A percentile compares a stretch with the other conserved stretches of the same genome.
phyloP scores from a whole-genome alignment of 345 rosid genomes.

The Leavenworthia alabamica region DNA sequence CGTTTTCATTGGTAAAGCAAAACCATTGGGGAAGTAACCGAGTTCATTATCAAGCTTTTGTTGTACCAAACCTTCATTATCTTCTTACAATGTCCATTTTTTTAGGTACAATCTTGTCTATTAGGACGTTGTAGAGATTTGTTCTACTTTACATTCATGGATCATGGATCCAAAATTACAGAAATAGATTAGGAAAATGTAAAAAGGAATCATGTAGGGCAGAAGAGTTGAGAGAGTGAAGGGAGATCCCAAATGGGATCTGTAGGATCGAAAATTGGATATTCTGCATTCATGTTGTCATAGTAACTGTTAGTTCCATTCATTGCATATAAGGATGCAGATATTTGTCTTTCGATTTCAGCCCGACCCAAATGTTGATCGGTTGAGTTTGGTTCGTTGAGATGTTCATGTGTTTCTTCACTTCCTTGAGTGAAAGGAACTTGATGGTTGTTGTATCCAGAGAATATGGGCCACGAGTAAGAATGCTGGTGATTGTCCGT shows the following conservation, averaged over 20 bases:
- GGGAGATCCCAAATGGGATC: slow-evolving; percentile 68
- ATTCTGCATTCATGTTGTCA: slow-evolving; percentile 25
- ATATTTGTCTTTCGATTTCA: slow-evolving; percentile 58
- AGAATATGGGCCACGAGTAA: slow-evolving; percentile 40
- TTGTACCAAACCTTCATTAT: slow-evolving; percentile 10
- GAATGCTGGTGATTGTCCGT: slow-evolving; percentile 14
- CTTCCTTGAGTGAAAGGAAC: slow-evolving; percentile 33
- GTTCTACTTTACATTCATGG: slow-evolving; percentile 29
- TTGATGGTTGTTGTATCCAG: slow-evolving; percentile 38
- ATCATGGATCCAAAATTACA: slow-evolving; percentile 8
- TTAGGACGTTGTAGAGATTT: slow-evolving; percentile 24
- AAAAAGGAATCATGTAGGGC: slow-evolving; percentile 25
- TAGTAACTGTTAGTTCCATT: slow-evolving; percentile 49
- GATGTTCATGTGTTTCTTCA: slow-evolving; percentile 12
- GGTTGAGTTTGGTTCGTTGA: slow-evolving; percentile 16
- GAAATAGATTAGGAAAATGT: not conserved
- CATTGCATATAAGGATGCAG: slow-evolving; percentile 58
- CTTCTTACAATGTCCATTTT: slow-evolving; percentile 27
- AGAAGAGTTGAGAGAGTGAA: slow-evolving; percentile 44
- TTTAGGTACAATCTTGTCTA: slow-evolving; percentile 26
- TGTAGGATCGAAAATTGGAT: slow-evolving; percentile 33
- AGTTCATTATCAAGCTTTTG: slow-evolving; percentile 21
- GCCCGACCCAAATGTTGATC: slow-evolving; percentile 24
- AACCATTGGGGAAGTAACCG: slow-evolving; percentile 13
- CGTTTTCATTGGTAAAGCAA: slow-evolving; percentile 13